These are phyloP conservation scores for Tetrahymena elliotti DNA, from an alignment of 73 alveolate species.

Conservation along the genomic window DNA sequence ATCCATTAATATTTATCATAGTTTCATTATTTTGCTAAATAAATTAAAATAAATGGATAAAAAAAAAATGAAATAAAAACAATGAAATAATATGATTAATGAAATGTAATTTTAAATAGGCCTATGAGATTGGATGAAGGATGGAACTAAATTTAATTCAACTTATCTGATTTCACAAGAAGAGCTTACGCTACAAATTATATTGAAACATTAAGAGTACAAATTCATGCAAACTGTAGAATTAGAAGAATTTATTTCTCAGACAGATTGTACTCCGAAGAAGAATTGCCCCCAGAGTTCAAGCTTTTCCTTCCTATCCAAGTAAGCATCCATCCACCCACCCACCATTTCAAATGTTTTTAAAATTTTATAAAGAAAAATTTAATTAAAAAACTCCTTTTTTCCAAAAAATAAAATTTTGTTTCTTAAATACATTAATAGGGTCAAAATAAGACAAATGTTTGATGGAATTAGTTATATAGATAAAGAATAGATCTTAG, in stretches of 20 bases:
- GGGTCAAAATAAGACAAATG: background rate
- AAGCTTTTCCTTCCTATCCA: constrained; percentile 62
- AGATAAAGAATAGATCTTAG: background rate
- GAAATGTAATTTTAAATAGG: background rate
- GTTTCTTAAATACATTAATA: background rate
- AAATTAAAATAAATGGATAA: no score
- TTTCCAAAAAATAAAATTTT: background rate
- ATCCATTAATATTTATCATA: background rate
- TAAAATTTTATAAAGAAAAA: no score
- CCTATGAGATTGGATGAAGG: constrained; percentile 83
- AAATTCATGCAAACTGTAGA: constrained; percentile 76
- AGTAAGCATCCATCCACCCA: background rate
- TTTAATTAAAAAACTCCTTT: no score
- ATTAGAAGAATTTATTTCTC: constrained; percentile 76
- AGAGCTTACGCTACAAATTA: constrained; percentile 76
- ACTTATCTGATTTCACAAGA: constrained; percentile 78
- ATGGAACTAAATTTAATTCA: constrained; percentile 82
- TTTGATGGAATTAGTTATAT: background rate
- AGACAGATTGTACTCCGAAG: constrained; percentile 61
- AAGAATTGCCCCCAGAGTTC: constrained; percentile 75
- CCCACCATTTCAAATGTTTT: background rate
- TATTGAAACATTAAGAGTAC: constrained; percentile 72
- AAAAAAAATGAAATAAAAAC: no score
- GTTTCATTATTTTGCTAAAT: no score
- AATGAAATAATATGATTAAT: background rate